Conservation (phyloP, 345 rosid species). For the Pugionium cornutum region DNA sequence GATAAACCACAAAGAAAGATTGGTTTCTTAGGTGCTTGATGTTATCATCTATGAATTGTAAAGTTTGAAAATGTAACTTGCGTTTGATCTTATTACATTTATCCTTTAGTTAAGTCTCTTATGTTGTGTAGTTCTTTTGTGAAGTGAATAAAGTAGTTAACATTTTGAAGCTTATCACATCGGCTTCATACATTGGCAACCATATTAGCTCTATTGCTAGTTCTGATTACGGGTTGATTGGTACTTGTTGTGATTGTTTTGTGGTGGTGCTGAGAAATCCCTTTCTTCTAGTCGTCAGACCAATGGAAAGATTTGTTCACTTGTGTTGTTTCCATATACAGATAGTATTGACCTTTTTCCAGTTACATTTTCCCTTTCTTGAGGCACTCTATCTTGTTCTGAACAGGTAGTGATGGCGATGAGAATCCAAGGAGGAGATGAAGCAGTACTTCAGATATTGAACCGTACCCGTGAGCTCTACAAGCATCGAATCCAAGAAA, state of each 20-base stretch:
- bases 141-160: constrained; percentile 12
- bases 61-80: constrained; percentile 6
- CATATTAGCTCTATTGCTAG: not conserved
- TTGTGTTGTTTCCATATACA: too few species aligned
- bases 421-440: constrained; percentile 73
- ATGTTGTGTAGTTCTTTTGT: not conserved
- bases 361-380: constrained; percentile 4
- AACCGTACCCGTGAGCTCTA: constrained; percentile 77
- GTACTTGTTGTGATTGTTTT: not conserved
- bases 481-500: constrained; percentile 52
- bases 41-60: not conserved
- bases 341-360: not conserved
- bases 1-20: not conserved
- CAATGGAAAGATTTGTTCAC: constrained; percentile 14
- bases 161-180: constrained; percentile 15
- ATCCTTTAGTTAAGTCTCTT: constrained; percentile 1
- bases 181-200: constrained; percentile 10
- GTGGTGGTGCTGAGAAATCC: not conserved
- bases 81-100: constrained; percentile 1
- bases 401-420: constrained; percentile 83
- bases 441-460: constrained; percentile 64
- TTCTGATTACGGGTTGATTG: constrained; percentile 5
- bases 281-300: not conserved
- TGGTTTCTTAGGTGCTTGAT: not conserved
- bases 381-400: constrained; percentile 21